Base-by-base conservation (phyloP, 129 eudicot species). In the Mikania micrantha region DNA sequence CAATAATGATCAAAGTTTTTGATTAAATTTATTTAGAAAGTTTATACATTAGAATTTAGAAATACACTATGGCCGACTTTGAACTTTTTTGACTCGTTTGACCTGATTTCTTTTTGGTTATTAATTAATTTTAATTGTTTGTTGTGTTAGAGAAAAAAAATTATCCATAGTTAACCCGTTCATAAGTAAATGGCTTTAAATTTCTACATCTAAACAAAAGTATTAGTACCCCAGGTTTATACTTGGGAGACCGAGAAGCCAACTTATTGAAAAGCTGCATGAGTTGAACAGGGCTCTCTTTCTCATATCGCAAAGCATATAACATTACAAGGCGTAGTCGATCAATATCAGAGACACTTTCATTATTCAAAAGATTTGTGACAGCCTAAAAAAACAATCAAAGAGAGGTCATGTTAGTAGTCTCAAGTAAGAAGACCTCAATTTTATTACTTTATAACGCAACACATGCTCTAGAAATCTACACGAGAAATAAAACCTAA, bases 201-300 rank as follows among this genome's bases (percentile, higher is more conserved):
- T 2, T 12, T 4, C 9, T 1, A 69, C 35, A 45, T 45, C 38
- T 52, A 11, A 67, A 69, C 45, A 3, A 7, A 74, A 66, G 68
- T 15, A 65, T 5, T 40, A 34, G 21, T 60, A 93, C 98, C 98
- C 99, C 96, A 34, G 95, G 88, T 83, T 85, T 94, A 76, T 94
- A 89, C 79, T 94, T 94, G 67, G 97, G 95, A 76, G 97, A 89
- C 32, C 83, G 84, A 47, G 99, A 79, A 64, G 99, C 97, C 80
- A 94, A 71, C 79, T 94, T 94, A 67, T 94, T 94, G 70, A 94
- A 89, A 67, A 94, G 84, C 70, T 94, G 99, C 99, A 94, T 94
- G 70, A 94, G 83, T 79, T 93, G 96, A 77, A 93, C 90, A 28
- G 99, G 99, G 78, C 95, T 94, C 70, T 94, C 99, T 74, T 94